Conservation (phyloP, 2,329 filamentous ascomycete species). For the Acrocalymma vagum region DNA sequence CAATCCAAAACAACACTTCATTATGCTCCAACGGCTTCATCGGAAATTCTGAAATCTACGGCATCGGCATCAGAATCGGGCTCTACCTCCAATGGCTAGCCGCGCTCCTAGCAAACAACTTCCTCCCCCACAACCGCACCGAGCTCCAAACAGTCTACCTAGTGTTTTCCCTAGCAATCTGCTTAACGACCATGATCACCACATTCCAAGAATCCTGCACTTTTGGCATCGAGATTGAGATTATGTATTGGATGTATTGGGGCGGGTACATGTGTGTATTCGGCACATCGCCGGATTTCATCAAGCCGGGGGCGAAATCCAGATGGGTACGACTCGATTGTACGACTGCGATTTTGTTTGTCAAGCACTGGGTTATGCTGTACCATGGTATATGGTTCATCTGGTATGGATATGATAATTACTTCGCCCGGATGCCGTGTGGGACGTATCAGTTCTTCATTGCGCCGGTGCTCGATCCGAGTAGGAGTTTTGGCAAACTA, state of each 20-base stretch:
- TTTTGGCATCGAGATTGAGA: not conserved
- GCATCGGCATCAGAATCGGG: not conserved
- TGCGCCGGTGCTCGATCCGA: not conserved
- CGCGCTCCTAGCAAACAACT: not conserved
- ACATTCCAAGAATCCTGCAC: not conserved
- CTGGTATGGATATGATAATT: slow-evolving; percentile 1
- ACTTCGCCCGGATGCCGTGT: not conserved
- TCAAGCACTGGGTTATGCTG: not conserved
- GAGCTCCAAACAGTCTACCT: not conserved
- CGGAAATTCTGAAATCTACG: not conserved
- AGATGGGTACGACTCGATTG: not conserved
- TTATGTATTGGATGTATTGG: slow-evolving; percentile 3
- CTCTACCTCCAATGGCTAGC: not conserved
- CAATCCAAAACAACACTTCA: not conserved
- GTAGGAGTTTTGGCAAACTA: too few relatives aligned
- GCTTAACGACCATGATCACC: not conserved
- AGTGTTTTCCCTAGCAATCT: not conserved
- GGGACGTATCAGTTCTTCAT: slow-evolving; percentile 2
- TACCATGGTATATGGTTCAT: not conserved
- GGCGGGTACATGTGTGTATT: not conserved
- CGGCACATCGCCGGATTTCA: not conserved
- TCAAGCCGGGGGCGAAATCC: not conserved
- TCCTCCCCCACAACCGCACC: not conserved
- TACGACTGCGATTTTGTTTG: not conserved
- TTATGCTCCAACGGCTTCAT: not conserved